These are phyloP conservation scores for Amauroascus niger DNA, from an alignment of 2,329 filamentous ascomycete species.

Conservation along the genomic window DNA sequence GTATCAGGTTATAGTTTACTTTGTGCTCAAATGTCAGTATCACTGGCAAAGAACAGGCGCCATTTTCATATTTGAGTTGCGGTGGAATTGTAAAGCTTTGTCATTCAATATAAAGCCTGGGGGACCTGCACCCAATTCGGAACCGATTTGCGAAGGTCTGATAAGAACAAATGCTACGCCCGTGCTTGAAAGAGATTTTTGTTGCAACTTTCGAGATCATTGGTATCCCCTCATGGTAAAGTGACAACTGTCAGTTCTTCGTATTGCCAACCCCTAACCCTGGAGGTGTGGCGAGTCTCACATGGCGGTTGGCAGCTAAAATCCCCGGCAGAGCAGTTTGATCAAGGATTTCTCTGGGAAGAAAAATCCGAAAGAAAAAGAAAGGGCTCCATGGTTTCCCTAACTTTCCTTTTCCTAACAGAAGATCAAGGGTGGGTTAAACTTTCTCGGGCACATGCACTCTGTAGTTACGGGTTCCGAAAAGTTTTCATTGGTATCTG, in stretches of 20 bases:
- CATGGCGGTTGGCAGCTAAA: background rate
- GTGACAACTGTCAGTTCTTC: background rate
- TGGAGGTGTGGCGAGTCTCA: constrained; percentile 2
- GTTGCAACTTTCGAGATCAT: too few species aligned
- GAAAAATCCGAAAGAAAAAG: too few species aligned
- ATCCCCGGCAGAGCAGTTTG: background rate
- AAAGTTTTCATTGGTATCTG: background rate
- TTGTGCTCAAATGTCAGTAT: too few species aligned
- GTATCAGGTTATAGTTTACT: too few species aligned
- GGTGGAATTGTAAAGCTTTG: background rate
- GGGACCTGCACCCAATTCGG: background rate
- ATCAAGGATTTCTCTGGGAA: too few species aligned
- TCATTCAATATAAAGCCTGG: background rate
- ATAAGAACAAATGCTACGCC: too few species aligned
- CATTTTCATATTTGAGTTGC: background rate
- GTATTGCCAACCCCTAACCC: background rate
- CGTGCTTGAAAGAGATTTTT: too few species aligned
- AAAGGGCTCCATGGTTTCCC: too few species aligned
- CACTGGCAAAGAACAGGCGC: background rate
- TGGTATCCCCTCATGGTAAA: background rate
- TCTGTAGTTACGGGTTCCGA: background rate
- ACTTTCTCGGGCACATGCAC: background rate
- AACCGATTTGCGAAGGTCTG: background rate
- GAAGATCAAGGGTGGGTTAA: background rate
- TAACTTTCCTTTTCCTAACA: too few species aligned